Conservation (phyloP, 441 rosid species). For the Oxalis stricta region DNA sequence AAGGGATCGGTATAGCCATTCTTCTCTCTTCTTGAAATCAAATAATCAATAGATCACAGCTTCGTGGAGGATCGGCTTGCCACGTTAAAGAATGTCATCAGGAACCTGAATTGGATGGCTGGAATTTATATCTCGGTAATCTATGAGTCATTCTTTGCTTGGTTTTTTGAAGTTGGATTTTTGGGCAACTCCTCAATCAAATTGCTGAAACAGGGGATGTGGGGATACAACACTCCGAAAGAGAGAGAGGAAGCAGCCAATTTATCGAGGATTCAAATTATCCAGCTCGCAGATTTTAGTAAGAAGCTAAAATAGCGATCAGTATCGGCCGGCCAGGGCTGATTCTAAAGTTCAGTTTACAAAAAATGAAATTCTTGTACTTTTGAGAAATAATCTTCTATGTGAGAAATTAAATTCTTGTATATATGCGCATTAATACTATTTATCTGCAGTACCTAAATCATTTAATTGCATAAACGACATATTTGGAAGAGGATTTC, state of each 20-base stretch:
- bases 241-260: conserved; percentile 71
- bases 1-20: too few relatives aligned
- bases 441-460: too few relatives aligned
- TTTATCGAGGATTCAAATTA: conserved; percentile 57
- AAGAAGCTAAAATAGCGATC: conserved; percentile 51
- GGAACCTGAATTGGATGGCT: conserved; percentile 69
- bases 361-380: not conserved
- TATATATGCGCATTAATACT: too few relatives aligned
- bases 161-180: not conserved
- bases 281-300: conserved; percentile 74
- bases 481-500: too few relatives aligned
- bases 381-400: not conserved
- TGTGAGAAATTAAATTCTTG: too few relatives aligned
- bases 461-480: too few relatives aligned
- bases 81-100: conserved; percentile 78
- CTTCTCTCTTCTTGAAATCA: too few relatives aligned
- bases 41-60: conserved; percentile 23
- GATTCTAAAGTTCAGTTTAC: not conserved
- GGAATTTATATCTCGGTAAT: conserved; percentile 76
- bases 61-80: conserved; percentile 92
- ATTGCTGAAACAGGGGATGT: conserved; percentile 43
- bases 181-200: conserved; percentile 1
- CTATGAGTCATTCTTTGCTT: not conserved
- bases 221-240: conserved; percentile 87
- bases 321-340: not conserved